Conservation (phyloP, 106 monocot genomes). For the Ottelia alismoides region DNA sequence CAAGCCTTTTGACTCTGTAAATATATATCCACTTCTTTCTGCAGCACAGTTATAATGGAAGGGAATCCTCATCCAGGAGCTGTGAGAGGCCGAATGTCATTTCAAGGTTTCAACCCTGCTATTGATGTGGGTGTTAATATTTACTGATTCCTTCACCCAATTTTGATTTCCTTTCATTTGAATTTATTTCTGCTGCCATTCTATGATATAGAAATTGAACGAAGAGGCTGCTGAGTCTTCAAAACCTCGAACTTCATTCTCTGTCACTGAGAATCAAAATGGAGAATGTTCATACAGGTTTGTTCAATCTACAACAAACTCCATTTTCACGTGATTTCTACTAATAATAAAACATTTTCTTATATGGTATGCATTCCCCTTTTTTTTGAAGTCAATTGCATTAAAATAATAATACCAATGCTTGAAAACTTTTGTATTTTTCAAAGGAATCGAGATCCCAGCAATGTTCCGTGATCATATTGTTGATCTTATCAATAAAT, state of each 20-base stretch:
- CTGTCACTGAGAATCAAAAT: slow-evolving; percentile 24
- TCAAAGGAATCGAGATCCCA: no score
- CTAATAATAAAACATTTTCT: no score
- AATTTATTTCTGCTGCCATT: neutral
- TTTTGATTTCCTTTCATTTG: neutral
- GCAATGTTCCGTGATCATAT: no score
- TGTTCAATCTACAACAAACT: slow-evolving; percentile 5
- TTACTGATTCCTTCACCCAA: neutral
- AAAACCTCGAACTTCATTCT: slow-evolving; percentile 12
- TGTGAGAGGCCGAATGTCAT: slow-evolving; percentile 87
- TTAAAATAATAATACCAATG: no score
- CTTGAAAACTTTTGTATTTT: no score
- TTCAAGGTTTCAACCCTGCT: slow-evolving; percentile 80
- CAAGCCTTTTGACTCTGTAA: no score
- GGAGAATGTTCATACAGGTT: slow-evolving; percentile 32
- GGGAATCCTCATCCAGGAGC: slow-evolving; percentile 85
- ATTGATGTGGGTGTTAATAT: slow-evolving; percentile 63
- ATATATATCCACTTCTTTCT: no score
- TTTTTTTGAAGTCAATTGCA: no score
- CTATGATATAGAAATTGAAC: slow-evolving; percentile 65
- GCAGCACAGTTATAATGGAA: slow-evolving; percentile 88
- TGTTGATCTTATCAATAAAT: no score
- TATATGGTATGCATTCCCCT: no score
- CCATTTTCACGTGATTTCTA: no score
- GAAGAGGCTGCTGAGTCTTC: slow-evolving; percentile 32